phyloP scores from a whole-genome alignment of 495 filamentous ascomycete species.

The Letharia columbiana region DNA sequence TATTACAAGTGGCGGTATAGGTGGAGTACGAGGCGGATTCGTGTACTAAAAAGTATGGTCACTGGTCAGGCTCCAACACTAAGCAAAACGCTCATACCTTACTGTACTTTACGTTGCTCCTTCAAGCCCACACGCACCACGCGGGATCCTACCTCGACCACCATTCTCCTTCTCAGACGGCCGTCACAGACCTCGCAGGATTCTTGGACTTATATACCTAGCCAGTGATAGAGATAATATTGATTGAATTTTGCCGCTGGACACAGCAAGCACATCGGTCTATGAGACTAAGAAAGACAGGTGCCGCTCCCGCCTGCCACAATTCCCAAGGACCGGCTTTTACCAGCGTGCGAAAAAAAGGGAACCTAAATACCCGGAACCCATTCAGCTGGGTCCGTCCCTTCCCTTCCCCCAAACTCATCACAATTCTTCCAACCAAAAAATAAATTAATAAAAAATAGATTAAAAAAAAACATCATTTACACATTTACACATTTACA shows the following conservation, averaged over 20 bases:
- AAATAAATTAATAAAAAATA: background rate
- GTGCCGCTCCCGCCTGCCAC: constrained; percentile 22
- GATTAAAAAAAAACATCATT: background rate
- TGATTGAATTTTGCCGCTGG: too few species aligned
- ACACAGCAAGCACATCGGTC: background rate
- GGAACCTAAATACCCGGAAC: constrained; percentile 23
- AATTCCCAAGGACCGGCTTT: constrained; percentile 19
- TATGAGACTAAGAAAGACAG: constrained; percentile 9
- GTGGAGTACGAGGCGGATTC: background rate
- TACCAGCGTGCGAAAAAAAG: constrained; percentile 19
- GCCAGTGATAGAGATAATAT: too few species aligned
- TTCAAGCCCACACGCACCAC: background rate
- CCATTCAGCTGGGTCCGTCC: constrained; percentile 23
- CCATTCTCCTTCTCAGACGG: too few species aligned
- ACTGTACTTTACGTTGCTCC: background rate
- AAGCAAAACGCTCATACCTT: background rate
- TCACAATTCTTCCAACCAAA: background rate
- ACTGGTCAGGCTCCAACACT: constrained; percentile 12
- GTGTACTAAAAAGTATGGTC: constrained; percentile 7
- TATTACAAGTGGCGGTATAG: constrained; percentile 3
- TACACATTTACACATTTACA: too few species aligned
- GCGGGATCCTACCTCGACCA: background rate
- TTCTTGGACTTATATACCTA: too few species aligned
- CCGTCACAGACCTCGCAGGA: too few species aligned
- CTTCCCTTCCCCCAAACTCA: constrained; percentile 9